Evolutionary conservation across 208 protist species (phyloP).

Genomic region (Leishmania lainsoni): DNA sequence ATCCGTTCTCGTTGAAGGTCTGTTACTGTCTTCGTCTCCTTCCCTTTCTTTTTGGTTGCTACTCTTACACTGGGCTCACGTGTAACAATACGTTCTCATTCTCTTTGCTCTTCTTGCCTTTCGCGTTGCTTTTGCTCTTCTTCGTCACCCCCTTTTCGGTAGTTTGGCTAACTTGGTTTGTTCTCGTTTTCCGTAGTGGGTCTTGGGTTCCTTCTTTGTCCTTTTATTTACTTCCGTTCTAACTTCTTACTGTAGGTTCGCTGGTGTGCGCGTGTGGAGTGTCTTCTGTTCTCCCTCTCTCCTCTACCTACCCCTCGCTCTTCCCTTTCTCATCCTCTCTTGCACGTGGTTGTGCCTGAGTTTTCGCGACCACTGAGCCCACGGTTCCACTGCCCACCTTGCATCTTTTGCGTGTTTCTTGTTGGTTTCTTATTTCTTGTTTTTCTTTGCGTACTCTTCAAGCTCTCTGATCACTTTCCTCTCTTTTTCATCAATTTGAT

Average conservation of each 20-base stretch:
- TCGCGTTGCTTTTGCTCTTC: not conserved
- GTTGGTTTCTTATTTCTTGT: conserved; percentile 8
- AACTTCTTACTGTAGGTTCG: not conserved
- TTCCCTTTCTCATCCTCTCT: conserved; percentile 1
- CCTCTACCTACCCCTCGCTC: not conserved
- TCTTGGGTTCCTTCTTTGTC: not conserved
- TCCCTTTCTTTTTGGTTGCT: conserved; percentile 1
- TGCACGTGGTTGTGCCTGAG: not conserved
- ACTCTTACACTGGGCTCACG: not conserved
- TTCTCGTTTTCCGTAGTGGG: not conserved
- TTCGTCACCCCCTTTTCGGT: not conserved
- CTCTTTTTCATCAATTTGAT: not conserved
- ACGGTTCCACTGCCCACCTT: not conserved
- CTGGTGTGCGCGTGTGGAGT: not conserved
- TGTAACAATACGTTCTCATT: not conserved
- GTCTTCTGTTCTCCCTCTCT: not conserved
- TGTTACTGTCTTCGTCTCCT: not conserved
- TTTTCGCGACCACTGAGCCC: no score
- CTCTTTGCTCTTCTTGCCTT: not conserved
- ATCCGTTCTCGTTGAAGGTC: conserved; percentile 7
- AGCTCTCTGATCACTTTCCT: not conserved
- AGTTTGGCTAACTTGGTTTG: not conserved
- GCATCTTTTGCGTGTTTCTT: conserved; percentile 1
- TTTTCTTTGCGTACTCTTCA: not conserved
- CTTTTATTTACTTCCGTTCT: not conserved